These are phyloP conservation scores for Penicillium griseofulvum DNA, from an alignment of 2,329 filamentous ascomycete species.

Conservation along the genomic window DNA sequence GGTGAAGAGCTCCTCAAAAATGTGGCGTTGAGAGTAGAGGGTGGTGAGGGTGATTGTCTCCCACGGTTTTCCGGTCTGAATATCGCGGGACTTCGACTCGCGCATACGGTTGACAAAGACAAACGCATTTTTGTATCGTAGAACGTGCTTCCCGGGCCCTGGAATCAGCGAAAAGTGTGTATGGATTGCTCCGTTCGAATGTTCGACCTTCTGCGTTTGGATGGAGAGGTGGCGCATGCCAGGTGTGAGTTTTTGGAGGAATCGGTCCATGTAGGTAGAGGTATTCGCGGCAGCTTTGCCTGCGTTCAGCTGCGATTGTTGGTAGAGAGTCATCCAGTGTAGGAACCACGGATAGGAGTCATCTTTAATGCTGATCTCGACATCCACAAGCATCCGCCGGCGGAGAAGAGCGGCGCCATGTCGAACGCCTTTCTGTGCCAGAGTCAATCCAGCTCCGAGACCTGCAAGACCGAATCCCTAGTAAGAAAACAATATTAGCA, in stretches of 20 bases:
- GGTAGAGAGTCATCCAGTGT: constrained; percentile 87
- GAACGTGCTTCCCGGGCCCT: constrained; percentile 82
- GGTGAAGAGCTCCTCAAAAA: constrained; percentile 85
- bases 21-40: constrained; percentile 79
- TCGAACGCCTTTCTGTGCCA: constrained; percentile 75
- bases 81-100: constrained; percentile 74
- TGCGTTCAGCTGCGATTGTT: constrained; percentile 59
- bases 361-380: constrained; percentile 94
- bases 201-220: constrained; percentile 60
- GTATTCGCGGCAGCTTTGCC: constrained; percentile 47
- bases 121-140: constrained; percentile 83
- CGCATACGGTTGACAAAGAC: constrained; percentile 85
- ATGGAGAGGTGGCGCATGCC: constrained; percentile 64
- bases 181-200: constrained; percentile 65
- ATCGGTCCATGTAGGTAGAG: constrained; percentile 48
- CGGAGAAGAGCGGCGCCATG: constrained; percentile 71
- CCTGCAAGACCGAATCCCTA: constrained; percentile 86
- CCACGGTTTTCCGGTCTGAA: constrained; percentile 82
- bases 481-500: constrained; percentile 4
- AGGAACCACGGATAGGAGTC: constrained; percentile 92
- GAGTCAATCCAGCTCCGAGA: constrained; percentile 75
- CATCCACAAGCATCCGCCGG: constrained; percentile 83
- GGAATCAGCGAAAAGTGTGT: constrained; percentile 87
- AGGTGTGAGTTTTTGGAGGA: constrained; percentile 59
- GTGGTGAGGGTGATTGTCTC: constrained; percentile 92